Base-by-base conservation (phyloP, 116 monocot species). In the Cymodocea nodosa region DNA sequence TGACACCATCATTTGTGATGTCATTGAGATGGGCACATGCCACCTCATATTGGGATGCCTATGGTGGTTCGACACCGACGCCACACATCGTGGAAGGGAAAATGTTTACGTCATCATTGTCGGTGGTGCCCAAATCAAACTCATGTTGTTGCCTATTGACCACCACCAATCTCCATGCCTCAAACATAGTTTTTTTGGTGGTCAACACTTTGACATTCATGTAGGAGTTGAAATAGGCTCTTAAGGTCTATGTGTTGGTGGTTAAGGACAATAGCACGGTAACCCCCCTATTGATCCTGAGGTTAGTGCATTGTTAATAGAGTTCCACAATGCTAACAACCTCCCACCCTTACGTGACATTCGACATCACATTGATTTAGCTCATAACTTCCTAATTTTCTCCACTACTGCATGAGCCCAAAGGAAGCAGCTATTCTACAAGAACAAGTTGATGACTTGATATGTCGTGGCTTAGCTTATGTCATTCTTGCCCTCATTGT, bases 361-460 rank as follows among this genome's bases (percentile, higher is more conserved):
- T 0, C 37, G 37, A 62, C 61, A 62, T 23, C 61, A 62, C 9
- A 62, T 62, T 35, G 61, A 62, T 15, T 36, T 62, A 24, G 61
- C 16, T 16, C 37, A 13, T 2, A 1, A 15, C 61, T 62, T 5
- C 61, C 35, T 3, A 51, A 66, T 22, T 22, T 52, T 1, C 34
- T 17, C 3, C 66, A 53, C 23, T 66, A 66, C 51, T 9, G 17
- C 2, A 23, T 66, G 25, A 52, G 34, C 23, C 52, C 35, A 1
- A 23, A 0, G 7, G 34, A 66, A 12, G 30, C 13, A 4, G 13
- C 0, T 2, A 39, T 30, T 4, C 12, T 52, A 10, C 17, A 51
- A 1, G 34, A 11, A 2, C 24, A 66, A 4, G 25, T 66, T 25
- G 25, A 34, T 2, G 66, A 66, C 5, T 51, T 52, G 23, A 6